phyloP scores from a whole-genome alignment of 208 protist genomes.

The Acanthamoeba royreba region DNA sequence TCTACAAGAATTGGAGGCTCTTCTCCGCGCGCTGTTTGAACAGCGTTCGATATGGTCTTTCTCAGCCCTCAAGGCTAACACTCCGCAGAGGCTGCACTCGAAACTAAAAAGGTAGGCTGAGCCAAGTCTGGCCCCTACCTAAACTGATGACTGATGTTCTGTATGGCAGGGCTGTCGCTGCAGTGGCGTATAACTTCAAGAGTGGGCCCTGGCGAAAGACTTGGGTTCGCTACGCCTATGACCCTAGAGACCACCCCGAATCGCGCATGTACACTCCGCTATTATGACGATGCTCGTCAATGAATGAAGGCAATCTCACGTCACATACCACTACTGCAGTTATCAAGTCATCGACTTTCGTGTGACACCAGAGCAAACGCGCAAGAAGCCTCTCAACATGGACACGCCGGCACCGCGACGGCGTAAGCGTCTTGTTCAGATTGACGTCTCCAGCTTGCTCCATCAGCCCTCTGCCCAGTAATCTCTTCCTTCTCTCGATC shows the following conservation, averaged over 20 bases:
- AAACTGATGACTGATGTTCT: neutral
- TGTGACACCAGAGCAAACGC: neutral
- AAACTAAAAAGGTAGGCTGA: neutral
- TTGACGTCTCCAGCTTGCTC: neutral
- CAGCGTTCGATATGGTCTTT: neutral
- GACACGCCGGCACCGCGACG: neutral
- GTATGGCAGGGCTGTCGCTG: neutral
- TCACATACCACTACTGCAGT: neutral
- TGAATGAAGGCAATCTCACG: neutral
- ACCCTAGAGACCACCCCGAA: neutral
- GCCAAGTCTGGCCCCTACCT: neutral
- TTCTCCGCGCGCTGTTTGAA: neutral
- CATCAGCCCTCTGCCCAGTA: neutral
- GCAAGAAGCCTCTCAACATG: neutral
- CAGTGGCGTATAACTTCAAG: neutral
- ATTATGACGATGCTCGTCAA: neutral
- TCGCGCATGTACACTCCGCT: neutral
- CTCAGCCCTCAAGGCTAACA: neutral
- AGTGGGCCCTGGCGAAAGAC: neutral
- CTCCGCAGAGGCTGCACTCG: neutral
- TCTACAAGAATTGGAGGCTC: neutral
- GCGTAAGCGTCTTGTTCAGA: neutral
- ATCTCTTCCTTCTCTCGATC: neutral
- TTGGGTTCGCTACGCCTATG: neutral
- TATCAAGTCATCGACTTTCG: slow-evolving; percentile 11